Base-by-base conservation (phyloP, 257 asterid species). In the Scutellaria galericulata region DNA sequence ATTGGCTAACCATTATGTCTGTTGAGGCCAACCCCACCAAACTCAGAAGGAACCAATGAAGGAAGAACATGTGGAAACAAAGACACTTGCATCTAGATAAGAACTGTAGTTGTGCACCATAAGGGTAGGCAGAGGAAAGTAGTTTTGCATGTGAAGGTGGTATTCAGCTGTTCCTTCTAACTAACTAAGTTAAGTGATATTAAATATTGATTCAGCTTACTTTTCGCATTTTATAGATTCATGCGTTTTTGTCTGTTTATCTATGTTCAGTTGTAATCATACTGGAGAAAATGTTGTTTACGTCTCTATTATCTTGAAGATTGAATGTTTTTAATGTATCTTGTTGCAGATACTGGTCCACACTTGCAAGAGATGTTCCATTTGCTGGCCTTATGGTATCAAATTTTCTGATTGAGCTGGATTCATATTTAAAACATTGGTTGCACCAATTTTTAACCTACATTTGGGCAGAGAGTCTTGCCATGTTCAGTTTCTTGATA, bases 341-440 rank as follows among this genome's bases (percentile, higher is more conserved):
- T 80, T 72, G 57, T 50, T 73, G 83, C 87, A 90, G 93, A 80
- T 88, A 88, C 78, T 83, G 86, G 90, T 90, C 97, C 59, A 88
- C 96, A 50, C 93, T 90, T 85, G 96, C 88, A 58, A 79, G 96
- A 74, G 96, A 90, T 79, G 89, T 90, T 72, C 97, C 97, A 72
- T 90, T 90, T 81, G 96, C 97, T 63, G 93, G 97, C 73, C 85
- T 90, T 31, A 90, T 88, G 97, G 97, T 90, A 90, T 70, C 12
- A 42, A 42, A n/a, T 24, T 13, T 66, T 51, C 64, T 72, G 44
- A 57, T 41, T 82, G 47, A 20, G 50, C 13, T 73, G 65, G 70
- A n/a, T 31, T 69, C 41, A 42, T 12, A 39, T 14, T 59, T 39
- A 75, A 9, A 35, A 50, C 70, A 18, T 51, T 75, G 24, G 66